These are phyloP conservation scores for Pseudocercospora cruenta DNA, from an alignment of 2,329 filamentous ascomycete genomes.

Conservation along the genomic window DNA sequence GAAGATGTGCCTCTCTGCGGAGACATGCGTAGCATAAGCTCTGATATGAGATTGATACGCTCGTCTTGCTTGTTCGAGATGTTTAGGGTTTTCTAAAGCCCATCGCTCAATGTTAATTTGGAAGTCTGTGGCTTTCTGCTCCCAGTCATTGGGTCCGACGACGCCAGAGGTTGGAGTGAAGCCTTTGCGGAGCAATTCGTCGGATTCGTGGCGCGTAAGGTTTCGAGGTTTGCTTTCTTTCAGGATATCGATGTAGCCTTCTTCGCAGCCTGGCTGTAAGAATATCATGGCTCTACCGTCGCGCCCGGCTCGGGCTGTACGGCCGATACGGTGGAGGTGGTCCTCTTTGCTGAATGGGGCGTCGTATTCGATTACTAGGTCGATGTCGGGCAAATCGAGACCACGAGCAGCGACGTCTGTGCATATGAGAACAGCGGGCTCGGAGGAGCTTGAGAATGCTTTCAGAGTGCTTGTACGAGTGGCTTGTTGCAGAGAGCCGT, in stretches of 20 bases:
- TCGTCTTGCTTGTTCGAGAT: conserved; percentile 78
- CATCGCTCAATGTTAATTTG: conserved; percentile 69
- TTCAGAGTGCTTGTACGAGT: conserved; percentile 84
- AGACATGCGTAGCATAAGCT: conserved; percentile 91
- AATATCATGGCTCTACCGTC: conserved; percentile 87
- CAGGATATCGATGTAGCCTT: conserved; percentile 82
- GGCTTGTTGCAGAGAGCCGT: conserved; percentile 87
- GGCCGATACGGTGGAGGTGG: conserved; percentile 90
- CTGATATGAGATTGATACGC: conserved; percentile 91
- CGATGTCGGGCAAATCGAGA: conserved; percentile 91
- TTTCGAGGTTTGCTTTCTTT: conserved; percentile 68
- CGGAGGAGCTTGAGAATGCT: conserved; percentile 73
- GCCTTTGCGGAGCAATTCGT: conserved; percentile 69
- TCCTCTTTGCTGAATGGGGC: conserved; percentile 92
- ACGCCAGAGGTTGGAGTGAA: conserved; percentile 51
- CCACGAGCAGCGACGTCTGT: conserved; percentile 96
- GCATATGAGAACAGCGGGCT: conserved; percentile 82
- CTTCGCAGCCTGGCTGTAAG: conserved; percentile 86
- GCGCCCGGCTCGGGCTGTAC: conserved; percentile 89
- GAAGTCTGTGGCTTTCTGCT: conserved; percentile 67
- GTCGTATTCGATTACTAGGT: conserved; percentile 94
- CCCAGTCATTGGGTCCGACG: conserved; percentile 56
- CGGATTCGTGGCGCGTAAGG: conserved; percentile 59
- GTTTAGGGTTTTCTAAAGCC: conserved; percentile 65
- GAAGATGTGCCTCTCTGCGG: conserved; percentile 82